Evolutionary conservation across 768 basidiomycete species (phyloP).

Genomic region (Suillus spraguei): DNA sequence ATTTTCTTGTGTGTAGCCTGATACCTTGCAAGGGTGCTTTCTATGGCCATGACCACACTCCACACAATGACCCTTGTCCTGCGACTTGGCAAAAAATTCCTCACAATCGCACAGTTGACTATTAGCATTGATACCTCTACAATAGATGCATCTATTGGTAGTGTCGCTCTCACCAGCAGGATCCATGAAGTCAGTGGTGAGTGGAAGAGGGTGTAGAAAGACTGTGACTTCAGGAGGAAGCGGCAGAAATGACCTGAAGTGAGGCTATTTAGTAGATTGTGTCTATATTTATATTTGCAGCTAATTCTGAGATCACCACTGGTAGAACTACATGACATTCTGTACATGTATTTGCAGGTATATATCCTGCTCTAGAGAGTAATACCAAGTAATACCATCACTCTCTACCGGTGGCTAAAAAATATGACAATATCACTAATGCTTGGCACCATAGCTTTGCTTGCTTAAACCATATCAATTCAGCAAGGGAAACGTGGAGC

Average conservation of each 20-base stretch:
- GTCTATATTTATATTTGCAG: neutral
- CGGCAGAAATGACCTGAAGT: neutral
- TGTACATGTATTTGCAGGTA: too few relatives aligned
- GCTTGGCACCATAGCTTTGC: constrained; percentile 21
- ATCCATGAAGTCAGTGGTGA: neutral
- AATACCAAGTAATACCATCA: too few relatives aligned
- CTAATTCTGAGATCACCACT: constrained; percentile 19
- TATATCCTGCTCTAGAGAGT: too few relatives aligned
- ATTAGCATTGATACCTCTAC: neutral
- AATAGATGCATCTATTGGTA: neutral
- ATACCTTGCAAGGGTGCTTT: neutral
- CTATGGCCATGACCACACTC: neutral
- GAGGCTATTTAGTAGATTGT: neutral
- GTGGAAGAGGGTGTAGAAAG: neutral
- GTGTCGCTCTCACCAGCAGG: neutral
- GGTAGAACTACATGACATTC: too few relatives aligned
- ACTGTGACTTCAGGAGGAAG: neutral
- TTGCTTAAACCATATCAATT: constrained; percentile 13
- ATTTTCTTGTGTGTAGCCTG: neutral
- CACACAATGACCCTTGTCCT: neutral
- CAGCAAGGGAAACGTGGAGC: constrained; percentile 11
- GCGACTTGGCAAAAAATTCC: neutral
- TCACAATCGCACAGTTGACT: neutral
- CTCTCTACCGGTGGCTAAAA: neutral
- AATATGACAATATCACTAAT: neutral